Evolutionary conservation across 345 rosid genomes (phyloP).

Genomic region (Salix dunnii): DNA sequence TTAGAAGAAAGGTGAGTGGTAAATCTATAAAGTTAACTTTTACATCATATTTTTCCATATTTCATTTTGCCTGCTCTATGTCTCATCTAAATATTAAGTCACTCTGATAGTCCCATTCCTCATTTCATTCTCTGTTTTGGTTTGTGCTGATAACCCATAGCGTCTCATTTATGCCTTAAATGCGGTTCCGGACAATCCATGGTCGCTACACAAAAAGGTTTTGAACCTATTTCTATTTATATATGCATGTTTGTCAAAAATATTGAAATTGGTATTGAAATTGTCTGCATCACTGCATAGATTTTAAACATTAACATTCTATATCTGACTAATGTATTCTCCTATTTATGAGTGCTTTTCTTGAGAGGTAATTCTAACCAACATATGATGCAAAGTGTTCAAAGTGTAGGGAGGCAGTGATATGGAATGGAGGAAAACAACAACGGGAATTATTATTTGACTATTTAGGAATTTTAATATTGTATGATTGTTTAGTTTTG

Average conservation of each 20-base stretch:
- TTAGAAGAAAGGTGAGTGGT: conserved; percentile 89
- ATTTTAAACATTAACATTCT: neutral
- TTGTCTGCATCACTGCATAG: neutral
- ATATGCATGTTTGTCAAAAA: neutral
- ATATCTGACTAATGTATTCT: neutral
- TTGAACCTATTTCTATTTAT: neutral
- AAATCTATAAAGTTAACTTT: conserved; percentile 10
- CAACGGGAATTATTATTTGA: neutral
- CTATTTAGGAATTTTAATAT: neutral
- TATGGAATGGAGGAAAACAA: neutral
- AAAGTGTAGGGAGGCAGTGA: neutral
- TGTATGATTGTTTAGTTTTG: neutral
- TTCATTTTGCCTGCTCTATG: neutral
- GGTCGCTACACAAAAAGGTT: neutral
- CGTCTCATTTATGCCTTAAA: neutral
- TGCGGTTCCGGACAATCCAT: neutral
- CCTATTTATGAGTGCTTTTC: neutral
- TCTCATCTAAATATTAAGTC: neutral
- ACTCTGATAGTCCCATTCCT: neutral
- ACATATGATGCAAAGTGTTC: neutral
- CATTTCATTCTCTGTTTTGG: neutral
- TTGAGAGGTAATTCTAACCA: neutral
- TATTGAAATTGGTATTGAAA: too few species aligned
- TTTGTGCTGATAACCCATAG: neutral
- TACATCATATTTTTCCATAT: neutral